These are phyloP conservation scores for Floccularia luteovirens DNA, from an alignment of 768 basidiomycete genomes.

Conservation along the genomic window DNA sequence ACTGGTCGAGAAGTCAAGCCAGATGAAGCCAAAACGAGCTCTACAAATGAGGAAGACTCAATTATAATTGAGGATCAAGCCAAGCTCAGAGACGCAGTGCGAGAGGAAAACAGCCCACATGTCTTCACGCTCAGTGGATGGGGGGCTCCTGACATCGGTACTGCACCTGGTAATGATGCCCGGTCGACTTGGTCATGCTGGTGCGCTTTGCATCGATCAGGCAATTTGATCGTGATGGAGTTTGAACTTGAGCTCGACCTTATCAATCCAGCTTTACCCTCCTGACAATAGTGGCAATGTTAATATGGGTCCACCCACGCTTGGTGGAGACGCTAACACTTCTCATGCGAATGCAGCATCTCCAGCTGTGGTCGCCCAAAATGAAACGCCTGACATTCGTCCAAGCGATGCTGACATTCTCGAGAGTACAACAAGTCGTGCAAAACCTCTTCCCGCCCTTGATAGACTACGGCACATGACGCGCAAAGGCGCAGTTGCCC, in stretches of 20 bases:
- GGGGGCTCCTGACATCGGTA: slow-evolving; percentile 55
- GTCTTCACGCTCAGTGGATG: slow-evolving; percentile 67
- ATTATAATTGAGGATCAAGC: no score
- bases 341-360: background rate
- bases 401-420: slow-evolving; percentile 52
- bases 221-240: slow-evolving; percentile 57
- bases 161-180: slow-evolving; percentile 14
- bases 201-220: slow-evolving; percentile 57
- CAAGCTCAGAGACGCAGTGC: slow-evolving; percentile 18
- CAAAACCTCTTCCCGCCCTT: slow-evolving; percentile 63
- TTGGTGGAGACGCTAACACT: background rate
- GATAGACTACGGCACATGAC: slow-evolving; percentile 55
- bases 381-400: slow-evolving; percentile 25
- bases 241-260: slow-evolving; percentile 71
- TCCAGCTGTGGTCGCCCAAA: slow-evolving; percentile 8
- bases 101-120: slow-evolving; percentile 37
- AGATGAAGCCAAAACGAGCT: slow-evolving; percentile 26
- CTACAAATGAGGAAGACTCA: no score
- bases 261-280: slow-evolving; percentile 66
- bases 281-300: slow-evolving; percentile 9
- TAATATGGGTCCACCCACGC: background rate
- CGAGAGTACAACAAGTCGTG: slow-evolving; percentile 63
- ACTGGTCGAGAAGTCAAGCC: no score
- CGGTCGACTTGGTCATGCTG: slow-evolving; percentile 59
- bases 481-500: slow-evolving; percentile 5